Base-by-base conservation (phyloP, 108 stramenopile genomes). In the Bacterosira constricta region DNA sequence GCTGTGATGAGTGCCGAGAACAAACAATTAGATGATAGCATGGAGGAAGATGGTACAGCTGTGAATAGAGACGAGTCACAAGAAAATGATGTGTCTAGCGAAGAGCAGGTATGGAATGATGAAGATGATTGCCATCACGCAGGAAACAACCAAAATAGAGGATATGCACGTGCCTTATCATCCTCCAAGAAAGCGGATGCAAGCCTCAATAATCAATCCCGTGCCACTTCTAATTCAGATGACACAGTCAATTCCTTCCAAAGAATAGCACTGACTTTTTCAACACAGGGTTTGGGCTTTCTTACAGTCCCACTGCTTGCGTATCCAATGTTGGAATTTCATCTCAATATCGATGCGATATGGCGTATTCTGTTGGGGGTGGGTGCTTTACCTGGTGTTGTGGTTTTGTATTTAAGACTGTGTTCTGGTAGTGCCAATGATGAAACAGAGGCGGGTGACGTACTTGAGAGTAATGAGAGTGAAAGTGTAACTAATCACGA, bases 201-300 rank as follows among this genome's bases (percentile, higher is more conserved):
- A 29, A 4, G 11, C 13, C 18, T 7, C 44, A 29, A 27, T 39
- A 21, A 46, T 32, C 41, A 12, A 42, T 8, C 41, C 12, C 10
- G 15, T n/a, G 9, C 17, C 10, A 42, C 3, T 42, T 3, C 41
- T 8, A 3, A 42, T 8, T 42, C 41, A n/a, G 29, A 44, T 30
- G n/a, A 54, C 29, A 17, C 0, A 10, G 1, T 20, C 49, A 39
- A 37, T 17, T 79, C 78, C 18, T 72, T 72, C 32, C 78, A 67
- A 56, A 42, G 78, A 21, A 65, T 88, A 2, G 87, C 83, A 3
- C 63, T 86, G 21, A 83, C 85, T n/a, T 88, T 88, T 45, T 82
- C 80, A 20, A 86, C 81, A 51, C 87, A 88, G 67, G 87, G 87
- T 6, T 39, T 88, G 0, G 87, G 85, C 10, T 88, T 82, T 50